Evolutionary conservation across 2,329 filamentous ascomycete species (phyloP), one percentile per base, ranked within the genome.

Genomic region (Beauveria sp.): DNA sequence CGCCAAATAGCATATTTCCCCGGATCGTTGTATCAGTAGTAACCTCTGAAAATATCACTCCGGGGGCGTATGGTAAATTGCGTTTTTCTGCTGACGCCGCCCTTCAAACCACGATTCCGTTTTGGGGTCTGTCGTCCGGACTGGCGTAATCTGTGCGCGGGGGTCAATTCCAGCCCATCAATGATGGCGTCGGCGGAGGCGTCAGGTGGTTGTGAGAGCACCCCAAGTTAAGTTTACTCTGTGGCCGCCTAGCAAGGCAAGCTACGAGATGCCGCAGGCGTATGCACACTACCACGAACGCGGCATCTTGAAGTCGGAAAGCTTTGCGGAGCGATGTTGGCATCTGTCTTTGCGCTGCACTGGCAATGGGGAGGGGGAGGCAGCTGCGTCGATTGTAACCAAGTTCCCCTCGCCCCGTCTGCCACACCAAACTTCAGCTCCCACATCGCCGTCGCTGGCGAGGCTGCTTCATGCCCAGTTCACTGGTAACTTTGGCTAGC

Each of bases 61-160:
- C 12, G 6, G 57, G 57, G 47, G 38, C 24, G 38, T 43, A 14
- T 60, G n/a, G 34, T 52, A n/a, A 24, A 60, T 52, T 49, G 57
- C 47, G 40, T 43, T 60, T 60, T 60, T n/a, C 43, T 60, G 50
- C 50, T 60, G 58, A 60, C 50, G 58, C 58, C 49, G 50, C 42
- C 50, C 40, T 38, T 30, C 20, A 55, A 42, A 43, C 54, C 43
- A 9, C 58, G 58, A 60, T 60, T 55, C 58, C 58, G 16, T 52
- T 60, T 60, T 50, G 58, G 58, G 58, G 51, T 42, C 50, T 45
- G 40, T 54, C 40, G 38, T 55, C 58, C 58, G 58, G 58, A 53
- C 58, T 43, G 58, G 58, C 42, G 58, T 52, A 46, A 55, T 54
- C 43, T 47, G 43, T 55, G 47, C 58, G 51, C 42, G 28, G 28